Base-by-base conservation (phyloP, 2,329 filamentous ascomycete genomes). In the Seiridium unicorne region DNA sequence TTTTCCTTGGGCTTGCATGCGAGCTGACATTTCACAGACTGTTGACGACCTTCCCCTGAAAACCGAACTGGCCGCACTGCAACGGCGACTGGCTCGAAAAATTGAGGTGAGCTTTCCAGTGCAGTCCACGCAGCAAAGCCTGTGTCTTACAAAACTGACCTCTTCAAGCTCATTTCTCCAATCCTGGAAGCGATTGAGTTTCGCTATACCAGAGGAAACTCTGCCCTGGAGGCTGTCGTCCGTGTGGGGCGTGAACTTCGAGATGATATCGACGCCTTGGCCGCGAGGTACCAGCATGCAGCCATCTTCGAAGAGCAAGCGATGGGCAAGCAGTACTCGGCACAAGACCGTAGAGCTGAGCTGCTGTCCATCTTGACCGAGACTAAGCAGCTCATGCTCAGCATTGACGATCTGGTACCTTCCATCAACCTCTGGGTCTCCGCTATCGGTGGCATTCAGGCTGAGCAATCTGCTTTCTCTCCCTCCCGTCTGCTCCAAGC, bases 381-480 rank as follows among this genome's bases (percentile, higher is more conserved):
- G 51, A 94, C 97, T 69, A 91, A 88, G 70, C 81, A 78, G 10
- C 77, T 99, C 3, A 82, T 98, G 2, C 77, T 79, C 9, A 86
- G 89, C 7, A 96, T 99, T 63, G 94, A 98, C 72, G 89, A 95
- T 73, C 91, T 94, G 10, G 92, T 98, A 9, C 94, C 94, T 0
- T 80, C 97, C 3, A 89, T 99, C 72, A 97, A 95, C 68, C 82
- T 99, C 35, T 95, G 95, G 59, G 96, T 99, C 65, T 95, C 92
- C 1, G 94, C 93, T 1, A 97, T 94, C 1, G 95, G 95, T 0
- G 93, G 94, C 59, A 96, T 87, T 60, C 80, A 98, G 36, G 92
- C 87, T 3, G 79, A 97, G 35, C 91, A 93, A 0, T 81, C 90
- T 1, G 89, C 89, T 8, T 91, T 98, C 49, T 98, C 94, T 1